Percentiles rank a stretch among this genome's conserved stretches.
These are phyloP conservation scores for Plasmopara viticola DNA, from an alignment of 352 stramenopile species.

Conservation along the genomic window DNA sequence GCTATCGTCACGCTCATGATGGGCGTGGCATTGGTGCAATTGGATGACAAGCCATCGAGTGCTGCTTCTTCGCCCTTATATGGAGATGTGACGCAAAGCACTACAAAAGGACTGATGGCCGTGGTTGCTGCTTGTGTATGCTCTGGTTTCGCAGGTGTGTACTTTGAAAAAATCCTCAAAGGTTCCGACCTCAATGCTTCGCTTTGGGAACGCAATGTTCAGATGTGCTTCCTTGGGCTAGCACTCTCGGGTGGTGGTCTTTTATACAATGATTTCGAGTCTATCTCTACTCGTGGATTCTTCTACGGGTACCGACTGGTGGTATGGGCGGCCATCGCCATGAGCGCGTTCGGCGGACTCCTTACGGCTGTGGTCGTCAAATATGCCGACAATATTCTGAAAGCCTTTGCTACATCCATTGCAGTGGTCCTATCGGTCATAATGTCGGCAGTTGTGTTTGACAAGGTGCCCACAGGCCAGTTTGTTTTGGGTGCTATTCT, in stretches of 20 bases:
- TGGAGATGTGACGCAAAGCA: conserved; percentile 38
- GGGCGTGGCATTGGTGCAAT: conserved; percentile 69
- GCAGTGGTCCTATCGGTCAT: conserved; percentile 76
- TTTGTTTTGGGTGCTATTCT: conserved; percentile 69
- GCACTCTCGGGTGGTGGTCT: conserved; percentile 51
- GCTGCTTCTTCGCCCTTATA: conserved; percentile 7
- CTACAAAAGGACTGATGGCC: conserved; percentile 55
- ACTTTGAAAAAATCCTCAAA: conserved; percentile 87
- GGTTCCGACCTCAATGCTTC: conserved; percentile 44
- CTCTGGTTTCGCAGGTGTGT: conserved; percentile 79
- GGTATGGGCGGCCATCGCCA: conserved; percentile 61
- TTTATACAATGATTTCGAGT: conserved; percentile 55
- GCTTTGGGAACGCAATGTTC: conserved; percentile 79
- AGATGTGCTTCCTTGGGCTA: conserved; percentile 75
- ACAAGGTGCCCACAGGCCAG: conserved; percentile 69
- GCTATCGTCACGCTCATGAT: conserved; percentile 77
- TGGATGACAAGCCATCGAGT: conserved; percentile 38
- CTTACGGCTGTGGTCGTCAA: conserved; percentile 82
- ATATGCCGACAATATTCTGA: conserved; percentile 85
- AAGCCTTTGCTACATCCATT: conserved; percentile 82
- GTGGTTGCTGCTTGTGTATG: conserved; percentile 68
- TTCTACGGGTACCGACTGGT: conserved; percentile 81
- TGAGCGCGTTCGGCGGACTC: conserved; percentile 67
- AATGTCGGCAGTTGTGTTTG: conserved; percentile 79
- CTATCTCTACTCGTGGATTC: conserved; percentile 48